Evolutionary conservation across 192 early-diverging fungal species (phyloP), one percentile per base, ranked within the genome.

Genomic region (Backusella luteola): DNA sequence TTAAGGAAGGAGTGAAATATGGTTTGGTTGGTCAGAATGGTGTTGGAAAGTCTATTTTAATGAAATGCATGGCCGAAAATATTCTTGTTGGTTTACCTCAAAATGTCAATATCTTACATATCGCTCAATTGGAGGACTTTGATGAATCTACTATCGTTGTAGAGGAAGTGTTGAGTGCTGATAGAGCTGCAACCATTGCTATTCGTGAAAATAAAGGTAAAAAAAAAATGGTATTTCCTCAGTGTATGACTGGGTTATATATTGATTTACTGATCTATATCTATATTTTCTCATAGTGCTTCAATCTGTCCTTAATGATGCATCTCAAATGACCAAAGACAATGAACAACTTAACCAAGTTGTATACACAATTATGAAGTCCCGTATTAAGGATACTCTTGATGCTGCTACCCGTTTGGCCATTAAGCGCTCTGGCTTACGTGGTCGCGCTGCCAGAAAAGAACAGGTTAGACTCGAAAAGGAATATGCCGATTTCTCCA

Each of bases 1-100:
- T 97, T 44, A 94, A 93, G 73, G 75, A 88, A 26, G 93, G 93
- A 19, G 89, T 89, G 21, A 89, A 88, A 72, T 97, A 97, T 76
- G 94, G 92, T 67, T 79, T 95, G 8, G 79, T 94, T 35, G 94
- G 94, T 6, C 87, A 86, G 49, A 95, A 95, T 81, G 94, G 94
- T 42, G 88, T 88, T 12, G 94, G 94, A 6, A 95, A 95, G 76
- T 92, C 89, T 46, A 85, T 88, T 4, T 78, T 95, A 17, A 80
- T 95, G 56, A 85, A 87, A 72, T 79, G 85, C 29, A 87, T 94
- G 29, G 93, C 87, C 9, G 75, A 91, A 34, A 86, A 87, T 11
- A 74, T 84, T 14, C 74, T 98, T 19, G 86, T 94, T 34, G 96
- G 96, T 1, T 91, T 95, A 39, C 96, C 96, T 0, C 86, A 89